Percentiles rank a stretch among this genome's conserved stretches.
phyloP scores from a whole-genome alignment of 371 early-diverging fungal genomes.

The Mortierella sp. region DNA sequence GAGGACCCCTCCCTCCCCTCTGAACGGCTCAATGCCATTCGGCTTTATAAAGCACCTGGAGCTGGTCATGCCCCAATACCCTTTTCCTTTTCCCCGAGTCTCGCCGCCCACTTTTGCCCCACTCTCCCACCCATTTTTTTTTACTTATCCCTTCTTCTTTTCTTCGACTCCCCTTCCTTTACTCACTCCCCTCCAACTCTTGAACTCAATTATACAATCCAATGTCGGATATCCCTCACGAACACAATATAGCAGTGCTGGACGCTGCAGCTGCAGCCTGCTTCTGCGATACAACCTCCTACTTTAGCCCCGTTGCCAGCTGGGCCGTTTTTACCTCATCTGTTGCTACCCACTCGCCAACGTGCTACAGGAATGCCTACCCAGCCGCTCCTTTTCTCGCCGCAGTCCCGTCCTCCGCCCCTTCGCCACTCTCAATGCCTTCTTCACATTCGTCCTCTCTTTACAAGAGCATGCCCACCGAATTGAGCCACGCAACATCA shows the following conservation, averaged over 20 bases:
- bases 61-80: too few relatives aligned
- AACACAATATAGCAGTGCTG: too few relatives aligned
- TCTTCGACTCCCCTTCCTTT: not conserved
- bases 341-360: not conserved
- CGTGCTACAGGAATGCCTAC: not conserved
- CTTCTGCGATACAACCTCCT: not conserved
- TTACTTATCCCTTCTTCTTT: not conserved
- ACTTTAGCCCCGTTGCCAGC: constrained; percentile 11
- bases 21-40: too few relatives aligned
- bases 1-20: too few relatives aligned
- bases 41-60: too few relatives aligned
- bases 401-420: not conserved
- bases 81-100: too few relatives aligned
- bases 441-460: not conserved
- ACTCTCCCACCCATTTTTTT: not conserved
- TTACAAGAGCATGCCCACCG: too few relatives aligned
- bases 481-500: too few relatives aligned
- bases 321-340: constrained; percentile 1
- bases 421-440: not conserved
- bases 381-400: not conserved
- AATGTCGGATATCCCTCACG: too few relatives aligned
- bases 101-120: not conserved
- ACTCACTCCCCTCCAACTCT: not conserved
- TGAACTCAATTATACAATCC: too few relatives aligned
- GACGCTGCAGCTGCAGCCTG: not conserved